Base-by-base conservation (phyloP, 2,329 filamentous ascomycete genomes). In the Colletotrichum simmondsii region DNA sequence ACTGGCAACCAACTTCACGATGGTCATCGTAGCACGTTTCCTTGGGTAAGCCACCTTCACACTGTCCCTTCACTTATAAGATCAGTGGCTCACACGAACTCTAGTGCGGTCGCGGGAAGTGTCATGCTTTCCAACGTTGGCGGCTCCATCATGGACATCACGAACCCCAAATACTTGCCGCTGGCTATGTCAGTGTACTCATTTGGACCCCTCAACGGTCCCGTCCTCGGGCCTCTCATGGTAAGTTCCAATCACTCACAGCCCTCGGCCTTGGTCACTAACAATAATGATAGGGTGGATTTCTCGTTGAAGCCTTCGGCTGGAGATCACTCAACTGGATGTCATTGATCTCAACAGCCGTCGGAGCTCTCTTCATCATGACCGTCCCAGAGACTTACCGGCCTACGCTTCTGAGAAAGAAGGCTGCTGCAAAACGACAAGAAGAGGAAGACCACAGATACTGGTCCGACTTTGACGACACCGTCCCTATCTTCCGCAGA, bases 251-350 rank as follows among this genome's bases (percentile, higher is more conserved):
- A 14, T n/a, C 28, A 2, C 11, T n/a, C 16, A 5, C 3, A 2
- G 8, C 1, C 1, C 14, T 7, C 22, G 1, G 5, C 12, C 57
- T 26, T 30, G 3, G 11, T 26, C 14, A 5, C 63, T 72, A 14
- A 72, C 59, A 11, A 5, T 0, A 2, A 2, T 16, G 30, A 28
- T 12, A 74, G 72, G 72, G 90, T 26, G 91, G 90, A 0, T 92
- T 92, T 69, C 86, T 91, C 1, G 91, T 74, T 75, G 83, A 88
- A 75, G 85, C 87, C 71, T 81, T 91, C 16, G 90, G 90, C 30
- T 93, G 91, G 91, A 81, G 90, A 28, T 92, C 90, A 87, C 89
- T 89, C 56, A 88, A 89, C 76, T 92, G 89, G 88, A 85, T 90
- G 37, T 85, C 85, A 6, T 81, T 90, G 77, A 91, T 92, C 46